Base-by-base conservation (phyloP, 2,329 filamentous ascomycete genomes). In the Botrytis sinoallii region DNA sequence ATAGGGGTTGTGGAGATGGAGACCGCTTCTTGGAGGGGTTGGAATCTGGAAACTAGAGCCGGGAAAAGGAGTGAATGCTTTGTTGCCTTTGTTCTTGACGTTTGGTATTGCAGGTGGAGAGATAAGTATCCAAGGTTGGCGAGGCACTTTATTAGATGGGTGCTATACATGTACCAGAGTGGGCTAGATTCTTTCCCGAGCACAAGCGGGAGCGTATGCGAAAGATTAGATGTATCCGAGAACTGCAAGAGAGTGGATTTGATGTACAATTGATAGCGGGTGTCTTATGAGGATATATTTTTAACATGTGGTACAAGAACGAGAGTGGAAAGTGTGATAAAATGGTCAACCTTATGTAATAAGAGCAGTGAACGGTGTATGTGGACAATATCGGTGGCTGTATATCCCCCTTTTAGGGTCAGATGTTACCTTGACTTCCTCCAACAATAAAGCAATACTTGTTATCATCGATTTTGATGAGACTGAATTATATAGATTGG, bases 11-110 rank as follows among this genome's bases (percentile, higher is more conserved):
- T 55, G 44, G 22, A 67, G 46, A 52, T 67, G 65, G 65, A 67
- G 65, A 67, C 46, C 44, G 46, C 65, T 38, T 22, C 48, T 52
- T 25, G 22, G 32, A 38, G 32, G 18, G 44, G 60, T 29, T 44
- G 68, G 22, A 4, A 12, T 60, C 16, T 42, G n/a, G 52, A 22
- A 59, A n/a, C 48, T 69, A 18, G 38, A 57, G 40, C 35, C 35
- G 35, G 25, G 48, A 29, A 38, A 29, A 60, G 22, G 52, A 60
- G 38, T 35, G n/a, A 14, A n/a, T 70, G 67, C 67, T 70, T 70
- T 70, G 67, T 70, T 70, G 48, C 44, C 52, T 60, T 70, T 60
- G 29, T 71, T 66, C 55, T 40, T 52, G 65, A 55, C 38, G 32
- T 48, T 38, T 52, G 32, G 61, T 10, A 12, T 44, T 64, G 42